A percentile compares a stretch with the other conserved stretches of the same genome.
Evolutionary conservation across 169 alveolate species (phyloP).

Genomic region (Cyclospora cayetanensis): DNA sequence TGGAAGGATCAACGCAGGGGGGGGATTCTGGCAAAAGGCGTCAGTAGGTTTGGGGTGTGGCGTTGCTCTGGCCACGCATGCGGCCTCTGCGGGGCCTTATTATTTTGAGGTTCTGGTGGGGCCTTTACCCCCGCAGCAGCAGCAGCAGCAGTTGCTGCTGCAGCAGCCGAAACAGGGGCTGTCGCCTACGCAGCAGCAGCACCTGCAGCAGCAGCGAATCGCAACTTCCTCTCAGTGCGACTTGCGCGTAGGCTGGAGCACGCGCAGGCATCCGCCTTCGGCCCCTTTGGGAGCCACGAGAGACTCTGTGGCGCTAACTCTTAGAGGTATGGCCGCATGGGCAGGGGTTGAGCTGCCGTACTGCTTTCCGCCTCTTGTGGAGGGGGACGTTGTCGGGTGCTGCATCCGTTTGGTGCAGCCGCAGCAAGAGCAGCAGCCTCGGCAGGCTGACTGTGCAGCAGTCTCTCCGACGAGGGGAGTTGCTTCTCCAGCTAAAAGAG

Average conservation of each 20-base stretch:
- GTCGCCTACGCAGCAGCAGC: background rate
- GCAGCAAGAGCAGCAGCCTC: background rate
- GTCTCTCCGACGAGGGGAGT: background rate
- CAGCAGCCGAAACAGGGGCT: background rate
- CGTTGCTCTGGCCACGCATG: slow-evolving; percentile 67
- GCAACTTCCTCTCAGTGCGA: slow-evolving; percentile 45
- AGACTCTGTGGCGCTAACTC: slow-evolving; percentile 27
- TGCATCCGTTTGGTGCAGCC: slow-evolving; percentile 44
- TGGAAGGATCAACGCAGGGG: background rate
- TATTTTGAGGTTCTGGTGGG: slow-evolving; percentile 58
- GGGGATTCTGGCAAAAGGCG: background rate
- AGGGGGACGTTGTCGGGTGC: slow-evolving; percentile 69
- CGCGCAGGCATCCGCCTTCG: slow-evolving; percentile 60
- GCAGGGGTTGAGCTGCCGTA: slow-evolving; percentile 58
- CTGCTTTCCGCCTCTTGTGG: slow-evolving; percentile 9
- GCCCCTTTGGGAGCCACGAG: slow-evolving; percentile 61
- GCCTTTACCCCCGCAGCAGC: slow-evolving; percentile 24
- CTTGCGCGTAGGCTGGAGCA: slow-evolving; percentile 69
- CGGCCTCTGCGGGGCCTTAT: slow-evolving; percentile 23
- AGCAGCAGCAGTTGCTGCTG: slow-evolving; percentile 51
- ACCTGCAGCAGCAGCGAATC: slow-evolving; percentile 50
- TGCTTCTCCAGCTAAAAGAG: background rate
- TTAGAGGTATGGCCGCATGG: slow-evolving; percentile 37
- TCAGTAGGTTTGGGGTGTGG: slow-evolving; percentile 64
- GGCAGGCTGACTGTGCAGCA: background rate